phyloP scores from a whole-genome alignment of 108 stramenopile species.

The Pseudonitzschia multiseries region DNA sequence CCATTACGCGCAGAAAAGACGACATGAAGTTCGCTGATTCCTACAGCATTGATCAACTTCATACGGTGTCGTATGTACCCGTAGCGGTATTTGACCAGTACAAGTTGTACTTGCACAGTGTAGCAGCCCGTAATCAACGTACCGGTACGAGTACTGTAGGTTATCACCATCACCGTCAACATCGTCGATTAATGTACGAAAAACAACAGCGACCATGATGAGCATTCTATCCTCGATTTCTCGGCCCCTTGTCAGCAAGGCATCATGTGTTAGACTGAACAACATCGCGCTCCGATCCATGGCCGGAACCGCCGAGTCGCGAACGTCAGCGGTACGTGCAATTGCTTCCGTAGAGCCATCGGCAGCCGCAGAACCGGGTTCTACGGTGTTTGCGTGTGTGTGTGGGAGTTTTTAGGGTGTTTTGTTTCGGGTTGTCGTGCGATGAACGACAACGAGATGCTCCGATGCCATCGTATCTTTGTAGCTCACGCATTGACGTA shows the following conservation, averaged over 20 bases:
- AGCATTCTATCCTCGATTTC: constrained; percentile 32
- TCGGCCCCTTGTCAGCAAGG: constrained; percentile 22
- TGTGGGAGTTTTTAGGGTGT: constrained; percentile 4
- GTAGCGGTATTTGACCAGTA: no score
- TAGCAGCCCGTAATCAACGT: not conserved
- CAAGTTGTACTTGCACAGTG: not conserved
- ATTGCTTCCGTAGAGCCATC: not conserved
- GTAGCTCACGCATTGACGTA: no score
- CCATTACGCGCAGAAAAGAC: not conserved
- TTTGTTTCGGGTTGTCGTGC: not conserved
- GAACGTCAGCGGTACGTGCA: constrained; percentile 75
- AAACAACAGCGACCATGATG: constrained; percentile 14
- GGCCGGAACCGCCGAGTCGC: constrained; percentile 68
- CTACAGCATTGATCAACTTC: no score
- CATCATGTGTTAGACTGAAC: constrained; percentile 14
- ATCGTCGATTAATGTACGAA: not conserved
- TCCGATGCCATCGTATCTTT: no score
- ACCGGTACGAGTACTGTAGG: not conserved
- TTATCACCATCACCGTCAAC: not conserved
- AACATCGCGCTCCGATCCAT: constrained; percentile 53
- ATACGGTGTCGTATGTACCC: no score
- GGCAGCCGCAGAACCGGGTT: not conserved
- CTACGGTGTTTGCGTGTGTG: no score
- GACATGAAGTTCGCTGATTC: no score
- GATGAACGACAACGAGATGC: not conserved